A percentile compares a stretch with the other conserved stretches of the same genome.
phyloP scores from a whole-genome alignment of 2,329 filamentous ascomycete genomes.

The Penicillium corylophilum region DNA sequence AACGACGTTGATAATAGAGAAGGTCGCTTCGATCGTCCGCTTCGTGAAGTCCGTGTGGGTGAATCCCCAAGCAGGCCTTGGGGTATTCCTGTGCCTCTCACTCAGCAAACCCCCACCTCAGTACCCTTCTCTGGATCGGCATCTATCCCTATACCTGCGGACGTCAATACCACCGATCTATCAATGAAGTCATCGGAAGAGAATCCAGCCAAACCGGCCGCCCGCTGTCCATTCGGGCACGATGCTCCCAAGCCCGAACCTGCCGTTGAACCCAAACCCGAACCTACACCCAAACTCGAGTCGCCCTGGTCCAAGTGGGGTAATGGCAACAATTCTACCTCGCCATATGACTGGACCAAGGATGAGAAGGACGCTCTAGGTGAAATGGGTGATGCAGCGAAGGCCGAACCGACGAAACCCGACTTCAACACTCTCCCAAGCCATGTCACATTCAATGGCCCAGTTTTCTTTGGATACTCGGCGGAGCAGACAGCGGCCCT shows the following conservation, averaged over 20 bases:
- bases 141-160: conserved; percentile 17
- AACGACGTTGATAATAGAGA: conserved; percentile 57
- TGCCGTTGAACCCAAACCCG: not conserved
- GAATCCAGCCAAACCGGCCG: conserved; percentile 21
- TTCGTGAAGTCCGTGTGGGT: conserved; percentile 88
- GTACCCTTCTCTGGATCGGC: conserved; percentile 26
- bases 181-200: conserved; percentile 13
- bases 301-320: conserved; percentile 12
- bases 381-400: conserved; percentile 4
- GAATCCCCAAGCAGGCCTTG: conserved; percentile 91
- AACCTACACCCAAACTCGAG: conserved; percentile 5
- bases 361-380: conserved; percentile 5
- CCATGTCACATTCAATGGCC: conserved; percentile 85
- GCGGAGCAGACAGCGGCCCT: conserved; percentile 77
- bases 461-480: conserved; percentile 89
- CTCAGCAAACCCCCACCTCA: conserved; percentile 33
- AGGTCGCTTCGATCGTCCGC: conserved; percentile 75
- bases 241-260: conserved; percentile 19
- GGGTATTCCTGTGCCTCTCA: conserved; percentile 79
- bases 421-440: conserved; percentile 40
- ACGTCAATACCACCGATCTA: conserved; percentile 16
- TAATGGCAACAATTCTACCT: conserved; percentile 1
- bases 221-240: conserved; percentile 39
- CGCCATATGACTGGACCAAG: conserved; percentile 12
- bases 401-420: conserved; percentile 7